Evolutionary conservation across 352 stramenopile genomes (phyloP), one percentile per base, ranked within the genome.

Genomic region (Globisporangium uncinulatum): DNA sequence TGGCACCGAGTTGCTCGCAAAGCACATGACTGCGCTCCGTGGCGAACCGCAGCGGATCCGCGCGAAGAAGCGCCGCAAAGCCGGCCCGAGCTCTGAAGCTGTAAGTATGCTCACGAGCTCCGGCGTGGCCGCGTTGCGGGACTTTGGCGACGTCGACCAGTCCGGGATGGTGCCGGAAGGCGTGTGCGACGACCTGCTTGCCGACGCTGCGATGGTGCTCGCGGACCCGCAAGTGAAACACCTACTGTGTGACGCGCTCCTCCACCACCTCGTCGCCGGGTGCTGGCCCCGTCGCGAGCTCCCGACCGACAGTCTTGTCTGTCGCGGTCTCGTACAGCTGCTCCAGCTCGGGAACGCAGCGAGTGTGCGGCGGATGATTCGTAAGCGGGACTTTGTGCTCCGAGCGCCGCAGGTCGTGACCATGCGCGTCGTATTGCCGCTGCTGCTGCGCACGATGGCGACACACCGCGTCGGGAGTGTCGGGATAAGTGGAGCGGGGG

Each of bases 121-220:
- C 4, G 83, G 79, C 15, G 59, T 86, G 8, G 74, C 79, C 7
- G 76, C 69, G 14, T 61, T 89, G 46, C 87, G 87, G 56, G 76
- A 87, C 48, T 89, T 83, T 48, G 78, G 71, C 13, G 77, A 88
- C 61, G 73, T 90, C 31, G 78, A 90, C 34, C 78, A 88, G 63
- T 86, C 77, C 4, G 83, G 85, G 10, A 93, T 95, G 83, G 79
- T 95, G 19, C 74, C 72, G 0, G 85, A 95, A 60, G 83, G 83
- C 10, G 74, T 91, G 47, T 95, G 83, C 51, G 79, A 95, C 6
- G 81, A 89, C 17, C 58, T 79, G 7, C 63, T 95, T 14, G 79
- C 82, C 15, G 85, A 95, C 63, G 72, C 92, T 1, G 81, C 82
- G 17, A 65, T 95, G 51, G 73, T 95, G 36, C 51, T 95, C 50